Conservation (phyloP, 2,329 filamentous ascomycete species). For the Colletotrichum sidae region DNA sequence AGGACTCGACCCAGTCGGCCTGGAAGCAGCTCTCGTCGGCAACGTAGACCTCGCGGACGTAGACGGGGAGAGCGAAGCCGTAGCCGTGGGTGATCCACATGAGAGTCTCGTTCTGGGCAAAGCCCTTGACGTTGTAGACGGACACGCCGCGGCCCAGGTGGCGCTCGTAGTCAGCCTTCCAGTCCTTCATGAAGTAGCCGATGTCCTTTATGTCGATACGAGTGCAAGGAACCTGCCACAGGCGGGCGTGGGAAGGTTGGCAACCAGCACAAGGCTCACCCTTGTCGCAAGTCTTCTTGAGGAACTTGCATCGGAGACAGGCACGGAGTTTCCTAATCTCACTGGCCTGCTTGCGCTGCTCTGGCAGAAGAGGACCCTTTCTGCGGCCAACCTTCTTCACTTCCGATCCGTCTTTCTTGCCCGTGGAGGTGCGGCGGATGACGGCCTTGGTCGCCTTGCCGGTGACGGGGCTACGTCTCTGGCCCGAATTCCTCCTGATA, state of each 20-base stretch:
- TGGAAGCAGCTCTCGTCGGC: constrained; percentile 92
- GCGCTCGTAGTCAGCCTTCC: constrained; percentile 96
- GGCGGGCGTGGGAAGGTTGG: constrained; percentile 91
- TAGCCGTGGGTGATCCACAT: constrained; percentile 98
- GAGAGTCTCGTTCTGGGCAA: constrained; percentile 72
- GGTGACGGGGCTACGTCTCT: constrained; percentile 80
- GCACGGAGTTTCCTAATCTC: constrained; percentile 96
- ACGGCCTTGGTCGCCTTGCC: constrained; percentile 84
- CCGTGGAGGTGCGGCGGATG: constrained; percentile 80
- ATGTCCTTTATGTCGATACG: constrained; percentile 99
- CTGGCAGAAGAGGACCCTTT: constrained; percentile 88
- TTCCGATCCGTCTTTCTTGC: constrained; percentile 80
- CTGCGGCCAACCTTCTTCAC: constrained; percentile 96
- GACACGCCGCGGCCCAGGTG: constrained; percentile 89
- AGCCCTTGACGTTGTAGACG: constrained; percentile 94
- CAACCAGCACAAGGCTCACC: constrained; percentile 96
- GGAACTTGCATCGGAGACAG: constrained; percentile 95
- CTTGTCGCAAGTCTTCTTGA: constrained; percentile 99
- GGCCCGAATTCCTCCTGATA: constrained; percentile 74
- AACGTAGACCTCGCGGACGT: constrained; percentile 93
- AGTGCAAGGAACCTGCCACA: constrained; percentile 98
- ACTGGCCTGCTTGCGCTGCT: constrained; percentile 95
- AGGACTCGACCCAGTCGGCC: constrained; percentile 91
- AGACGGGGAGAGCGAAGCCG: constrained; percentile 91
- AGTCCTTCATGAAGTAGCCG: constrained; percentile 98